Evolutionary conservation across 305 asterid species (phyloP), one percentile per base, ranked within the genome.

Genomic region (Solanum chacoense): DNA sequence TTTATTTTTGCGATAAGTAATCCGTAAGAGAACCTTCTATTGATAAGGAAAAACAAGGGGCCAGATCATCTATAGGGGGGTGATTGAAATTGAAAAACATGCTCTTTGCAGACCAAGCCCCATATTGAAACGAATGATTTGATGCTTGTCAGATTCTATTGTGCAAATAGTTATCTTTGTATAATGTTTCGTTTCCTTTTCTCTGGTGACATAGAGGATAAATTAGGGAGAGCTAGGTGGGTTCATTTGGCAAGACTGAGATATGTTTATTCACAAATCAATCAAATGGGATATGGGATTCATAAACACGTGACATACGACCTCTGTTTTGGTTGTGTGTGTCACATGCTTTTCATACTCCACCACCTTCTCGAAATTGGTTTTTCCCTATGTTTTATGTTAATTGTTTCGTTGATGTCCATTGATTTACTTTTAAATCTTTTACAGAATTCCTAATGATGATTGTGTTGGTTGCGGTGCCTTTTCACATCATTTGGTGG

Each of bases 401-500:
- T 28, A 26, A 3, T 42, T 42, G 26, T 80, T 80, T 16, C 12
- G 5, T 40, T 31, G 32, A 40, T 80, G n/a, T 29, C 86, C 1
- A 8, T 1, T 81, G 14, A 12, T 83, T 16, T 83, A 83, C 86
- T 83, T 50, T 28, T 18, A 55, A 29, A 11, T 50, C 42, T 83
- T 55, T 50, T 14, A 31, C 84, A 34, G 75, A 45, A 55, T 55
- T 12, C 85, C 63, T 24, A 86, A 50, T 75, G 32, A 3, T 7
- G 11, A 16, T 50, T 74, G 59, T 87, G 40, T 42, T 77, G 35
- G 63, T 12, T 29, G 31, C 81, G 98, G 76, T 97, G 98, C 90
- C 93, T 97, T 93, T 97, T 94, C 93, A 94, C 98, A 18, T 91
- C 98, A 6, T 94, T 98, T 13, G 99, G 98, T 89, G 99, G 99